Percentiles rank a stretch among this genome's conserved stretches.
Conservation (phyloP, 2,329 filamentous ascomycete species). For the Colletotrichum sp. region DNA sequence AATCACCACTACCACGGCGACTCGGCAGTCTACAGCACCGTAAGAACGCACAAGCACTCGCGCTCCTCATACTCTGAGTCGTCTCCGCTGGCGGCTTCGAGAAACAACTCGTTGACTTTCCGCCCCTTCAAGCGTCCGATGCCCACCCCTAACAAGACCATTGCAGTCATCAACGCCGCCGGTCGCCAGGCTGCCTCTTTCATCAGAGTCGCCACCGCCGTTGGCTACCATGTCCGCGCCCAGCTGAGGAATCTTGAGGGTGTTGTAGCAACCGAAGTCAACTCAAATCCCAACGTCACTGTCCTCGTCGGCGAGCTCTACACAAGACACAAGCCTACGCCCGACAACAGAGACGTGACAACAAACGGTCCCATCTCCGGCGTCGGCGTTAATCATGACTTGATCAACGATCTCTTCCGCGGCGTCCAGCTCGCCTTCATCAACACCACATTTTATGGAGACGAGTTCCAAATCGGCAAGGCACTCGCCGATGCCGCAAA, state of each 20-base stretch:
- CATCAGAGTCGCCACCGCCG: constrained; percentile 90
- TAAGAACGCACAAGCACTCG: constrained; percentile 63
- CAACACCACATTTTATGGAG: constrained; percentile 97
- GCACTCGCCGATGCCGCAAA: constrained; percentile 90
- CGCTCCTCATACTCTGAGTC: constrained; percentile 66
- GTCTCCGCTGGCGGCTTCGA: constrained; percentile 57
- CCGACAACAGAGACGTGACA: constrained; percentile 67
- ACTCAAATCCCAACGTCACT: constrained; percentile 76
- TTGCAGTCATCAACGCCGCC: constrained; percentile 94
- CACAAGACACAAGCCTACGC: constrained; percentile 55
- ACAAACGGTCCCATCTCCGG: constrained; percentile 67
- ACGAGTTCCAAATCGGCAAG: constrained; percentile 89
- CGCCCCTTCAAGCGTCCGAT: constrained; percentile 65
- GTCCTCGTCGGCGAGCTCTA: constrained; percentile 70
- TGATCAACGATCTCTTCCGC: constrained; percentile 81
- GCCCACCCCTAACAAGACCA: constrained; percentile 73
- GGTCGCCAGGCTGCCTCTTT: constrained; percentile 95
- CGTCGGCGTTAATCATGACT: constrained; percentile 71
- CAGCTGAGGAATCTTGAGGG: constrained; percentile 89
- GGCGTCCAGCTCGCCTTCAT: constrained; percentile 92
- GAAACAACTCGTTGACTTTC: constrained; percentile 67
- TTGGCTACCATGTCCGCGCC: constrained; percentile 91
- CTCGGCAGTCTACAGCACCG: constrained; percentile 8
- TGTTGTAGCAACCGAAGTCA: constrained; percentile 86
- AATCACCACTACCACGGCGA: constrained; percentile 22